These are phyloP conservation scores for Hyaloscypha bicolor DNA, from an alignment of 495 filamentous ascomycete species.

Conservation along the genomic window DNA sequence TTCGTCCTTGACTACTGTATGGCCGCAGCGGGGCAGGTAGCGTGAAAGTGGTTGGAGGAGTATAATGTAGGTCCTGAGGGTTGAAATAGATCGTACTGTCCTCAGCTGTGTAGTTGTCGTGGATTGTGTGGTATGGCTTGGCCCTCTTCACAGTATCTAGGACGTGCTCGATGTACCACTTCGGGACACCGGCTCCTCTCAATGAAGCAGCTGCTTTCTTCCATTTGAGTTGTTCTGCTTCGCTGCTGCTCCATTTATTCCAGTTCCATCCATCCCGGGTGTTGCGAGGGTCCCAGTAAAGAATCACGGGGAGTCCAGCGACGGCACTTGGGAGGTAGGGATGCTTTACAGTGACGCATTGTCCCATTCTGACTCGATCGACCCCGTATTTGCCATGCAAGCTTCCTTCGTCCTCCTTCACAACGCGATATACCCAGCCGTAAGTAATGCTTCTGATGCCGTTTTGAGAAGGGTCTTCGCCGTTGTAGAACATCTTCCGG, in stretches of 20 bases:
- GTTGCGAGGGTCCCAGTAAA: slow-evolving; percentile 5
- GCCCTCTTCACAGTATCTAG: neutral
- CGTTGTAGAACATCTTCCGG: neutral
- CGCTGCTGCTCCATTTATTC: neutral
- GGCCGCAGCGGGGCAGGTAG: neutral
- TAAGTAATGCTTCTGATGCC: neutral
- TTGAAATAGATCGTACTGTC: neutral
- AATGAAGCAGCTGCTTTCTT: neutral
- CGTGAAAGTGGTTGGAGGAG: neutral
- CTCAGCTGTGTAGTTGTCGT: no score
- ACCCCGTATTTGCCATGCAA: neutral
- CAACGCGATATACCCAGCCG: neutral
- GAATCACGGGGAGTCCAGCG: neutral
- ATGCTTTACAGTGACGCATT: neutral
- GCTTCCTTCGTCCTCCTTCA: neutral
- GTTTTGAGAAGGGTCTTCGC: neutral
- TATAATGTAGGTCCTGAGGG: neutral
- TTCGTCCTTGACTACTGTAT: neutral
- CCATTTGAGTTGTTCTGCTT: neutral
- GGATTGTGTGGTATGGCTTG: no score
- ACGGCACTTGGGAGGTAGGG: neutral
- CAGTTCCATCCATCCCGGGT: neutral
- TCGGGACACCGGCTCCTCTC: neutral
- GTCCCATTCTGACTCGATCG: neutral
- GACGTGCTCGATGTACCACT: neutral